Base-by-base conservation (phyloP, 805 yeast genomes). In the Schwanniomyces vanrijiae region DNA sequence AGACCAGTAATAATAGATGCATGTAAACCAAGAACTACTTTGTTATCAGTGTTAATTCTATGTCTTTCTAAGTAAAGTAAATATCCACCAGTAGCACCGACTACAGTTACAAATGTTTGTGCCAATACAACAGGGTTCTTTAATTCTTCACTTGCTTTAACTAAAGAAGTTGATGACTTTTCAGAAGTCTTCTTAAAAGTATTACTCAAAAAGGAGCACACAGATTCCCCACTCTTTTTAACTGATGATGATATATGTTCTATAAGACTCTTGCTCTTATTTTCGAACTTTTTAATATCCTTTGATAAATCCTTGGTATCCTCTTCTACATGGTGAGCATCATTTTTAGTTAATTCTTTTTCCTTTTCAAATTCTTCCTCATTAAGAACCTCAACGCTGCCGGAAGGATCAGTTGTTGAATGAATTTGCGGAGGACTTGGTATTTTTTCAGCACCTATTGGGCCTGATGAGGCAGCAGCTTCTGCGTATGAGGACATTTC, bases 101-200 rank as follows among this genome's bases (percentile, higher is more conserved):
- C 74, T 6, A 75, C 59, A 25, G 80, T 75, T 37, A 80, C 69
- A 14, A 79, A 68, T 2, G 76, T 64, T 62, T 83, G 86, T 26
- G 79, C 62, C 16, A 78, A 65, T 40, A 83, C 85, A 3, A 78
- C 85, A 0, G 88, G 88, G 68, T 83, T 82, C 56, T 81, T 73
- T 52, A 83, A 69, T 60, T 82, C 86, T 21, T 49, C 48, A 29
- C 45, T 49, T 16, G 67, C 57, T 34, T 50, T 53, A 14, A 54
- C 44, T 6, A 56, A 55, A 10, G 50, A 46, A 25, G 46, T 47
- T 5, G 56, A 37, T 42, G 56, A 44, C 16, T 43, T 45, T 20
- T 56, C 43, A 18, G 44, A 29, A 26, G 55, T 53, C 28, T 47
- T 52, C 11, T 52, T 44, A 18, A 55, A 48, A 14, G 51, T 42